Evolutionary conservation across 768 basidiomycete species (phyloP), one percentile per base, ranked within the genome.

Genomic region (Termitomyces sp.): DNA sequence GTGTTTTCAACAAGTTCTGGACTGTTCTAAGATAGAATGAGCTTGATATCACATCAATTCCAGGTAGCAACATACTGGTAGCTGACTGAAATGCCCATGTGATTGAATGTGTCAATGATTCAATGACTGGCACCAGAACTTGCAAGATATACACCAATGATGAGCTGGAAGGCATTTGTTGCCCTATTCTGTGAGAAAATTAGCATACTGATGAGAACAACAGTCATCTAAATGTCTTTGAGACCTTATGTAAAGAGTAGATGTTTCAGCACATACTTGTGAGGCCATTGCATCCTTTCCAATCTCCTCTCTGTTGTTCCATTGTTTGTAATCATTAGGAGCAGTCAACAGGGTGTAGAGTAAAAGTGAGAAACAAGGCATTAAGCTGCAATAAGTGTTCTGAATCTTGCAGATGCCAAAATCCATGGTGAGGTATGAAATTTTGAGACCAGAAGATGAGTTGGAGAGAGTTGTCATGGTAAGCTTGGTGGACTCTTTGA

Each of bases 171-270:
- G 35, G 35, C 7, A 61, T 61, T 64, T 28, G 63, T 64, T 8
- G 48, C 63, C 4, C 42, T 46, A 55, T 64, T 64, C 18, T 58
- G 5, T 16, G 42, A 38, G 46, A 61, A 64, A 33, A 64, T 48
- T 7, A 64, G 45, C 55, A 64, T 64, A 59, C 60, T 64, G 9
- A 64, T 64, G 42, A 64, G 55, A 8, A 61, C 50, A 13, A 64
- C 40, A 24, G 54, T 24, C 35, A 61, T 39, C 59, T 64, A 35
- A 15, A 39, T 39, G 38, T 15, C 12, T 36, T 18, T 36, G 12
- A 59, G 4, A 39, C 16, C 24, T 36, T 28, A 24, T 58, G 1
- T 8, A 46, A 46, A 46, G 20, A 36, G 48, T 11, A 24, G 18
- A 49, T 38, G 9, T n/a, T 8, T 16, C 7, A 39, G 33, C 8